phyloP scores from a whole-genome alignment of 371 early-diverging fungal species.

The Catenaria anguillulae region DNA sequence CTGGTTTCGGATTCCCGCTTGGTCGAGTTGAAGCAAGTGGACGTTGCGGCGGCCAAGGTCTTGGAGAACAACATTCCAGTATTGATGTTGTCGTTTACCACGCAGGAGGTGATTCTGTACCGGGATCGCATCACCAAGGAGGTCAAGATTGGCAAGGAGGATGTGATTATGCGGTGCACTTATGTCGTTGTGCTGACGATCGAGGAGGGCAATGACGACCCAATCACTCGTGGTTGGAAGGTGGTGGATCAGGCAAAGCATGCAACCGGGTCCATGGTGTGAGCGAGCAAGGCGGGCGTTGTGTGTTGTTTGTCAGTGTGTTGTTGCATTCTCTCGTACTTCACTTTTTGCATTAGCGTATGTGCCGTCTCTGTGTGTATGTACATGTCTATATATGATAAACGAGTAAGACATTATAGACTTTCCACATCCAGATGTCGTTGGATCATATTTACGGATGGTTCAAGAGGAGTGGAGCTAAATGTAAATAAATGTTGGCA shows the following conservation, averaged over 20 bases:
- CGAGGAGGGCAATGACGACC: slow-evolving; percentile 55
- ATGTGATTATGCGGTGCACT: slow-evolving; percentile 67
- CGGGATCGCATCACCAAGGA: slow-evolving; percentile 67
- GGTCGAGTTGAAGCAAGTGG: slow-evolving; percentile 80
- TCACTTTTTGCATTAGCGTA: too few species aligned
- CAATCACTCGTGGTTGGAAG: slow-evolving; percentile 79
- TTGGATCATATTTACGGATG: too few species aligned
- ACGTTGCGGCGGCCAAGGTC: slow-evolving; percentile 69
- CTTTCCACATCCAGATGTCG: too few species aligned
- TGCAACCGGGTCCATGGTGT: not conserved
- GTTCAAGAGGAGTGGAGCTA: too few species aligned
- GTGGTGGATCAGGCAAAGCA: slow-evolving; percentile 80
- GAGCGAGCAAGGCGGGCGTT: too few species aligned
- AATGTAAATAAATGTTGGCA: too few species aligned
- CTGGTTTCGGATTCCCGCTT: slow-evolving; percentile 82
- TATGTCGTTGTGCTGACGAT: slow-evolving; percentile 82
- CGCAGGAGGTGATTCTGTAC: slow-evolving; percentile 88
- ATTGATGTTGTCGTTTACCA: slow-evolving; percentile 71
- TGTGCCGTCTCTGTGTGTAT: too few species aligned
- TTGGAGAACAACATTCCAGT: slow-evolving; percentile 85
- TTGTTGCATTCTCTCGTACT: too few species aligned
- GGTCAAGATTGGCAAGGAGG: too few species aligned
- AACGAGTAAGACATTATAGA: too few species aligned
- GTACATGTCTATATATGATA: too few species aligned
- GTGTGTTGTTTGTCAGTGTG: too few species aligned